Percentiles rank a stretch among this genome's conserved stretches.
Evolutionary conservation across 129 eudicot genomes (phyloP).

Genomic region (sunflower (Helianthus annuus)): DNA sequence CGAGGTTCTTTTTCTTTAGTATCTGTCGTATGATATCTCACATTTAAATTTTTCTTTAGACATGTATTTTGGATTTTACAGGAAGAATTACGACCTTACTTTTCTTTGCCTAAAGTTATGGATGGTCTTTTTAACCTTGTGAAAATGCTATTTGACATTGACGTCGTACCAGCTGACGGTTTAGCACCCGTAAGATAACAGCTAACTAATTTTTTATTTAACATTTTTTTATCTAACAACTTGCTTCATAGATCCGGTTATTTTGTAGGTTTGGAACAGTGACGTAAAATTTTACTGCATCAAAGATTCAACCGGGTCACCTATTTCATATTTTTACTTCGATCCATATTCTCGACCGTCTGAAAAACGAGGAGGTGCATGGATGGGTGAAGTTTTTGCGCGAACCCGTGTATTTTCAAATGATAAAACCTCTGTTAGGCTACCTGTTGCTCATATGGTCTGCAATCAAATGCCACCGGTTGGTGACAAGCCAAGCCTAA

Average conservation of each 20-base stretch:
- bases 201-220: background rate
- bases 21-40: background rate
- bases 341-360: conserved; percentile 98
- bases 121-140: conserved; percentile 93
- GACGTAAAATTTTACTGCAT: conserved; percentile 83
- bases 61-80: conserved; percentile 33
- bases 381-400: conserved; percentile 96
- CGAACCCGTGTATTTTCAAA: conserved; percentile 78
- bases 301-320: conserved; percentile 75
- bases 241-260: conserved; percentile 11
- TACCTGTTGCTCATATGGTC: conserved; percentile 98
- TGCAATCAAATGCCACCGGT: conserved; percentile 98
- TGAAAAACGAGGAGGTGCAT: conserved; percentile 95
- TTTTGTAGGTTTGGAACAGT: conserved; percentile 78
- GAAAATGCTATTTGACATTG: conserved; percentile 77
- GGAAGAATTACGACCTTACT: conserved; percentile 96
- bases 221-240: background rate
- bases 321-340: conserved; percentile 87
- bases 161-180: conserved; percentile 80
- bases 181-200: conserved; percentile 72
- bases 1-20: conserved; percentile 53
- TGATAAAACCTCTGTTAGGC: conserved; percentile 71
- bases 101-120: conserved; percentile 95
- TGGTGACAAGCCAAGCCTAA: conserved; percentile 93
- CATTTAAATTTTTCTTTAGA: background rate